phyloP scores from a whole-genome alignment of 768 basidiomycete species.

The Ramaria sp. region DNA sequence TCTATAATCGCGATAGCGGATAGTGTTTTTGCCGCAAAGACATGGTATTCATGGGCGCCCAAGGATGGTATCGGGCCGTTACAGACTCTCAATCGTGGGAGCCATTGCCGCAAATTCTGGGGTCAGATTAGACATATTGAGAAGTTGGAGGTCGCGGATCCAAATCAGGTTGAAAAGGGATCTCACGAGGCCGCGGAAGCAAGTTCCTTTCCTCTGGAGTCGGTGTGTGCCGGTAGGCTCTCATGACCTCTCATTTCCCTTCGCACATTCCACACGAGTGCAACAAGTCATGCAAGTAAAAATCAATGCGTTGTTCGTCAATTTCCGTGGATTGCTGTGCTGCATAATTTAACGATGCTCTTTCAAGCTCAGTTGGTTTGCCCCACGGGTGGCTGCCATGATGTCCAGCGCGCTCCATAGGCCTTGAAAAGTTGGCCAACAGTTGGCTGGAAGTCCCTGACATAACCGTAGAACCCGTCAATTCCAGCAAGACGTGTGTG shows the following conservation, averaged over 20 bases:
- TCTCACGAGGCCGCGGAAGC: slow-evolving; percentile 7
- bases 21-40: too few relatives aligned
- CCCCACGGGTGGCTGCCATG: too few relatives aligned
- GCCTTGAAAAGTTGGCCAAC: too few relatives aligned
- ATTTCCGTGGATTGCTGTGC: background rate
- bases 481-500: background rate
- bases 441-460: background rate
- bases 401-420: too few relatives aligned
- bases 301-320: background rate
- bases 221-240: background rate
- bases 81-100: too few relatives aligned
- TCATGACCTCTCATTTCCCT: background rate
- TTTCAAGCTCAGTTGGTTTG: too few relatives aligned
- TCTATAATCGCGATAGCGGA: too few relatives aligned
- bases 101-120: background rate
- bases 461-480: background rate
- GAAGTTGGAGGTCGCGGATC: background rate
- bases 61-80: too few relatives aligned
- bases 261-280: background rate
- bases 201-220: background rate
- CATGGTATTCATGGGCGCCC: too few relatives aligned
- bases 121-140: background rate
- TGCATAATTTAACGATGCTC: too few relatives aligned
- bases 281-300: background rate
- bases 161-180: slow-evolving; percentile 7